Evolutionary conservation across 495 filamentous ascomycete species (phyloP), one percentile per base, ranked within the genome.

Genomic region (Neurospora cerealis): DNA sequence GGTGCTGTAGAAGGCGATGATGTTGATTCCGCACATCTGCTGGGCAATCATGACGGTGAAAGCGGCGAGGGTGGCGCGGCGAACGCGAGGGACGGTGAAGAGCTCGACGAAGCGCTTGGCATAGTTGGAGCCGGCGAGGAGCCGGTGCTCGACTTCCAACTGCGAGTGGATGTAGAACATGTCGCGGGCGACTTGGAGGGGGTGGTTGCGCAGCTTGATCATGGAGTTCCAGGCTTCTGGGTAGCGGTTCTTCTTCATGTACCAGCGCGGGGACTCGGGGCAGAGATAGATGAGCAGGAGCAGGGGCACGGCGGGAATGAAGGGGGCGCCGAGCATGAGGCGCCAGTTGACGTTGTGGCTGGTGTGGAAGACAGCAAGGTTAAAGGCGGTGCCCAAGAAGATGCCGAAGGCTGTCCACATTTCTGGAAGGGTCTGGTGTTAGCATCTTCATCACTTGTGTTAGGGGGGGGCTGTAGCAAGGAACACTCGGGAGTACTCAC

Each of bases 21-120:
- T 92, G 83, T 92, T 92, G 78, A 91, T 92, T 74, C 92, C 92
- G 79, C 93, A 96, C 90, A 96, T 93, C 82, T 97, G 93, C 83
- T 96, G 92, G 4, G 89, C 89, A 72, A 92, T 88, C 91, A 92
- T 93, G 72, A 92, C 91, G 36, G 88, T 86, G 75, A 89, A 90
- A 37, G 89, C 83, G 5, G 88, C 89, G 4, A 88, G 73, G 66
- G 83, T 90, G 36, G 89, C 90, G n/a, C 89, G 85, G 38, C 88
- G 85, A 0, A 90, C 83, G n/a, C 89, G 87, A 15, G 88, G 88
- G 39, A 89, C 83, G 60, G 85, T 89, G 77, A 89, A 91, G 2
- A 91, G 85, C 77, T 90, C 81, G 28, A 79, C 70, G 75, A 91
- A 86, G 28, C 90, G 85, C 9, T 81, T 84, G 73, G 84, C 15